These are phyloP conservation scores for Aspergillus biplanus DNA, from an alignment of 495 filamentous ascomycete species.

Conservation along the genomic window DNA sequence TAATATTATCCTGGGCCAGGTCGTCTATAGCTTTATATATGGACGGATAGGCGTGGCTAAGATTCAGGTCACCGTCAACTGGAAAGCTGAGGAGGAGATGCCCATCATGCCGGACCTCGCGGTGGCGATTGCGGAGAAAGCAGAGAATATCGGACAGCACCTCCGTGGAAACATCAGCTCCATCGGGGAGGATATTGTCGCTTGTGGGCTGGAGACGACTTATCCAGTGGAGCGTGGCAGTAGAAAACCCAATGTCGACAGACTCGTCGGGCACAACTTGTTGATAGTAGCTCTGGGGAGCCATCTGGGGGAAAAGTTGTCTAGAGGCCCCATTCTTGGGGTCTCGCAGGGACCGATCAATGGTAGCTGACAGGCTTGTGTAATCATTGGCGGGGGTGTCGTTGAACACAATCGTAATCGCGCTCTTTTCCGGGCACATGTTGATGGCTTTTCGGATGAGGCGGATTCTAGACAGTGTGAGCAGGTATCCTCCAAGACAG, in stretches of 20 bases:
- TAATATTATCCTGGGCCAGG: conserved; percentile 5
- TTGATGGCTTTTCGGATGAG: conserved; percentile 12
- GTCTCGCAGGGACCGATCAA: conserved; percentile 11
- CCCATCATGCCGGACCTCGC: conserved; percentile 5
- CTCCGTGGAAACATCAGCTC: conserved; percentile 10
- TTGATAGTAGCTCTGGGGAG: conserved; percentile 15
- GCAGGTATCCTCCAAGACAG: neutral
- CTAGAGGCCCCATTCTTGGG: neutral
- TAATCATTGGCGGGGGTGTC: conserved; percentile 16
- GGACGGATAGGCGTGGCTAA: conserved; percentile 11
- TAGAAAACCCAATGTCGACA: conserved; percentile 12
- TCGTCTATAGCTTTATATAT: conserved; percentile 5
- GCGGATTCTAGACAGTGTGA: neutral
- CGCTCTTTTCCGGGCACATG: conserved; percentile 2
- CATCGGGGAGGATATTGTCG: conserved; percentile 5
- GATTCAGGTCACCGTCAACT: conserved; percentile 8
- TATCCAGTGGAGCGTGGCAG: conserved; percentile 13
- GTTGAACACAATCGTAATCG: conserved; percentile 12
- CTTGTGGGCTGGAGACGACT: conserved; percentile 11
- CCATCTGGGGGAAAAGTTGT: conserved; percentile 6
- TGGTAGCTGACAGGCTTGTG: conserved; percentile 10
- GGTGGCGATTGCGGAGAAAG: conserved; percentile 8
- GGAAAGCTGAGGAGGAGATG: conserved; percentile 17
- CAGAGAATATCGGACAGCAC: conserved; percentile 8
- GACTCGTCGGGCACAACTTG: conserved; percentile 9